Conservation (phyloP, 2,329 filamentous ascomycete species). For the Cyphellophora attinorum region DNA sequence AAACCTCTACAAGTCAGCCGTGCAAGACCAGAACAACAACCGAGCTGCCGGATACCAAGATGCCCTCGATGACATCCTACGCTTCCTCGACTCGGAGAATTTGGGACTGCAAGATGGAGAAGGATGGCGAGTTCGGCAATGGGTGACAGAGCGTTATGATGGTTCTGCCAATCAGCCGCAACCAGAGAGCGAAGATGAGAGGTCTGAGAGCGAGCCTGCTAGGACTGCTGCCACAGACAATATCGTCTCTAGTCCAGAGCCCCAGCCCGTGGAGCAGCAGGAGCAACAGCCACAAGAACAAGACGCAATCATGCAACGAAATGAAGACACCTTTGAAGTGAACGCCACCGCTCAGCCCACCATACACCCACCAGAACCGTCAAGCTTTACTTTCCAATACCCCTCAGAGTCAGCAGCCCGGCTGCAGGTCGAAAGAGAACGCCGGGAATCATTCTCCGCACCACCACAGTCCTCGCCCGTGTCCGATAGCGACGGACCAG, state of each 20-base stretch:
- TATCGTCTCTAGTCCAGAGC: constrained; percentile 19
- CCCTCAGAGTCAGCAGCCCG: constrained; percentile 7
- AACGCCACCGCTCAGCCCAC: constrained; percentile 21
- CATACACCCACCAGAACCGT: constrained; percentile 1
- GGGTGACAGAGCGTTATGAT: constrained; percentile 42
- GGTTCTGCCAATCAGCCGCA: constrained; percentile 22
- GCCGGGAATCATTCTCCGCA: constrained; percentile 4
- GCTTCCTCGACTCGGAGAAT: constrained; percentile 73
- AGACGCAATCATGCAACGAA: constrained; percentile 9
- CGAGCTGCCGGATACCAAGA: constrained; percentile 83
- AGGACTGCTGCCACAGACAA: constrained; percentile 25
- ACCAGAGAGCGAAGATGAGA: constrained; percentile 35
- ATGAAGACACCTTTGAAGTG: constrained; percentile 18
- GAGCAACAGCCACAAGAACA: constrained; percentile 19
- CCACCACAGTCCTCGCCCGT: constrained; percentile 3
- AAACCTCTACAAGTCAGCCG: constrained; percentile 89
- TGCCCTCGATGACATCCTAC: constrained; percentile 79
- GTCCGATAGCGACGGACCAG: constrained; percentile 13
- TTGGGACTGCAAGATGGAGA: constrained; percentile 73
- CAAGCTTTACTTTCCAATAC: neutral
- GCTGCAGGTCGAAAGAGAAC: constrained; percentile 22
- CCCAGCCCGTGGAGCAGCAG: too few relatives aligned
- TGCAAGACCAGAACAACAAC: constrained; percentile 64
- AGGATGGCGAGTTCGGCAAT: constrained; percentile 55
- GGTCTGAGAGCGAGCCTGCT: constrained; percentile 25